Evolutionary conservation across 441 rosid species (phyloP).

Genomic region (Rhodomyrtus psidioides): DNA sequence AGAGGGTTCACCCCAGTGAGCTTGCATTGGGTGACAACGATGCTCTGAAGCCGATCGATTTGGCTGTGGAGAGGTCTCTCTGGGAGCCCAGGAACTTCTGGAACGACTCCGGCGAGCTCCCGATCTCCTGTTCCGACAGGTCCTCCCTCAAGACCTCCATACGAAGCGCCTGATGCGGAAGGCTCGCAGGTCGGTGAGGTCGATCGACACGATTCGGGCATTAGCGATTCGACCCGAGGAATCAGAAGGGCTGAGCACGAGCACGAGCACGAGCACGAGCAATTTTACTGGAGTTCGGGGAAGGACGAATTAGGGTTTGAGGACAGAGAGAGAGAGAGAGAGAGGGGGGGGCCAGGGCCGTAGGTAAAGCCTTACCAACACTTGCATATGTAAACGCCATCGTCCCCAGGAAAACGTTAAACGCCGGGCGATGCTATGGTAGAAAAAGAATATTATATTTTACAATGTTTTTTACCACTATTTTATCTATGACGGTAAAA

Average conservation of each 20-base stretch:
- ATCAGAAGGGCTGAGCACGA: background rate
- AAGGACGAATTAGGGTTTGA: background rate
- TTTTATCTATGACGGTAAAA: background rate
- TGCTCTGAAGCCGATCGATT: constrained; percentile 76
- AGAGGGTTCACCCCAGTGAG: constrained; percentile 99
- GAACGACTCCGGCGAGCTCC: constrained; percentile 60
- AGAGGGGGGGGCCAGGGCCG: background rate
- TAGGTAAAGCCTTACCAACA: background rate
- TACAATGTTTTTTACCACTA: background rate
- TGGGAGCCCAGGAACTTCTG: constrained; percentile 57
- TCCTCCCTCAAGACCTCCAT: constrained; percentile 64
- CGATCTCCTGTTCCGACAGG: constrained; percentile 45
- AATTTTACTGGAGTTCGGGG: background rate
- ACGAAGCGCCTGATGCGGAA: constrained; percentile 21
- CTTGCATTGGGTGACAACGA: constrained; percentile 82
- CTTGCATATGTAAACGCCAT: background rate
- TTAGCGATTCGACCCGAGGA: constrained; percentile 16
- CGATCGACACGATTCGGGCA: constrained; percentile 36
- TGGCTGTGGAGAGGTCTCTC: constrained; percentile 67
- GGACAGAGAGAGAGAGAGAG: background rate
- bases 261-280: background rate
- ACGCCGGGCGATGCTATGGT: background rate
- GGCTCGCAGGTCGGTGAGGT: constrained; percentile 23
- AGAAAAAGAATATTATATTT: background rate
- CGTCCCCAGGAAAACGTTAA: background rate